These are phyloP conservation scores for Oxytropis ochrocephala DNA, from an alignment of 306 rosid species.

Conservation along the genomic window DNA sequence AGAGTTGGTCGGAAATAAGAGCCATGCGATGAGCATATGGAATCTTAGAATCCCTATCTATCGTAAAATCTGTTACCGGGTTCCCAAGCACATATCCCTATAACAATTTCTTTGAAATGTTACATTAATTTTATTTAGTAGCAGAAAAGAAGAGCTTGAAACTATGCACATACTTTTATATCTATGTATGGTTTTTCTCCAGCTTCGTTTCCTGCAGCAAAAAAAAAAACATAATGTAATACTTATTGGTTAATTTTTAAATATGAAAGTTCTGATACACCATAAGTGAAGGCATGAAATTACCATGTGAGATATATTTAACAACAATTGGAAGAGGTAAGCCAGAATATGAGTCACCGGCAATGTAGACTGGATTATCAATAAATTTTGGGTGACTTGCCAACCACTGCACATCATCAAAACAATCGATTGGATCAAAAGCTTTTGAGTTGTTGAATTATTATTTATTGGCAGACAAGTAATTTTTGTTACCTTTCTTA, in stretches of 20 bases:
- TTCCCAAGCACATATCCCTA: slow-evolving; percentile 33
- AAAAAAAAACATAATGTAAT: background rate
- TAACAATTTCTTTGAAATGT: background rate
- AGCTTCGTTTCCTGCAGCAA: slow-evolving; percentile 23
- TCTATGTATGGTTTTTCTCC: slow-evolving; percentile 7
- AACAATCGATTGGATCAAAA: background rate
- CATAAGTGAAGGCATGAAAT: background rate
- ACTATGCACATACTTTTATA: slow-evolving; percentile 4
- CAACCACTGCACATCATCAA: slow-evolving; percentile 25
- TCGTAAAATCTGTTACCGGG: background rate
- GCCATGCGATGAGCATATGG: slow-evolving; percentile 16
- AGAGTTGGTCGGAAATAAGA: slow-evolving; percentile 36
- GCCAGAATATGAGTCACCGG: slow-evolving; percentile 32
- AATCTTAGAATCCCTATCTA: slow-evolving; percentile 12
- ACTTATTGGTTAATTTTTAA: background rate
- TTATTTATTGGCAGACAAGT: background rate
- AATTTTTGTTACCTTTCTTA: background rate
- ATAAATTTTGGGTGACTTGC: slow-evolving; percentile 20
- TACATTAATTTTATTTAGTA: background rate
- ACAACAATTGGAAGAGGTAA: slow-evolving; percentile 15
- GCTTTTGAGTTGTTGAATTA: background rate
- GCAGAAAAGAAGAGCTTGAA: background rate
- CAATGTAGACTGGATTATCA: slow-evolving; percentile 20
- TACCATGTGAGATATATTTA: slow-evolving; percentile 26
- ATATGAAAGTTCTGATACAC: background rate